phyloP scores from a whole-genome alignment of 495 filamentous ascomycete species.

The Aspergillus nidulans region DNA sequence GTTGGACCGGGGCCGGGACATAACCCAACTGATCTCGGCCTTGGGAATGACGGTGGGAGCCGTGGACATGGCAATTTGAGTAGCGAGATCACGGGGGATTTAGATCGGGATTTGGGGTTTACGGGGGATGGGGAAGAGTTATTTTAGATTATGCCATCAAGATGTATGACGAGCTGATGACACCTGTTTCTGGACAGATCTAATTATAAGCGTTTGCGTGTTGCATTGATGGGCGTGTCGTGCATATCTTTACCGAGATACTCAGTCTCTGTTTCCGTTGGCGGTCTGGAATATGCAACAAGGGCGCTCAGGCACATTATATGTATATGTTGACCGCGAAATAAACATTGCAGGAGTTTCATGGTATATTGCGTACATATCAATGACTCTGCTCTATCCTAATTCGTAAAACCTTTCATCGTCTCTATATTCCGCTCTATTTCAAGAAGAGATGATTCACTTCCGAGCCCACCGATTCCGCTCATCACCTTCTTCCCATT shows the following conservation, averaged over 20 bases:
- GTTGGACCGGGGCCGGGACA: not conserved
- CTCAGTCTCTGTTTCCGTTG: not conserved
- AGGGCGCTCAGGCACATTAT: not conserved
- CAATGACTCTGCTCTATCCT: not conserved
- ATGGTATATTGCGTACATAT: not conserved
- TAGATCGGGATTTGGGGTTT: conserved; percentile 40
- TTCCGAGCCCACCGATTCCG: conserved; percentile 65
- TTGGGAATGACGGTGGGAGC: not conserved
- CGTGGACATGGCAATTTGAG: conserved; percentile 6
- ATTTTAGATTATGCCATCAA: conserved; percentile 21
- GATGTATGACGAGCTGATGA: not conserved
- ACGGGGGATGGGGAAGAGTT: conserved; percentile 31
- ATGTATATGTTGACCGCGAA: too few relatives aligned
- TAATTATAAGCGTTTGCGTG: too few relatives aligned
- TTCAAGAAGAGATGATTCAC: conserved; percentile 6
- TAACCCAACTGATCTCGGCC: too few relatives aligned
- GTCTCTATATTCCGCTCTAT: not conserved
- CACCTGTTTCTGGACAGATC: not conserved
- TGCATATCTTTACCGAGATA: not conserved
- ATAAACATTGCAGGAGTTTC: not conserved
- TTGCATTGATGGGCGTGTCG: not conserved
- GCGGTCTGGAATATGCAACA: not conserved
- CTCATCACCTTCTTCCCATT: conserved; percentile 83
- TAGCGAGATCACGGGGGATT: conserved; percentile 37
- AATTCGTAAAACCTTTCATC: not conserved